Conservation (phyloP, 2,329 filamentous ascomycete genomes). For the Cytospora piceicola region DNA sequence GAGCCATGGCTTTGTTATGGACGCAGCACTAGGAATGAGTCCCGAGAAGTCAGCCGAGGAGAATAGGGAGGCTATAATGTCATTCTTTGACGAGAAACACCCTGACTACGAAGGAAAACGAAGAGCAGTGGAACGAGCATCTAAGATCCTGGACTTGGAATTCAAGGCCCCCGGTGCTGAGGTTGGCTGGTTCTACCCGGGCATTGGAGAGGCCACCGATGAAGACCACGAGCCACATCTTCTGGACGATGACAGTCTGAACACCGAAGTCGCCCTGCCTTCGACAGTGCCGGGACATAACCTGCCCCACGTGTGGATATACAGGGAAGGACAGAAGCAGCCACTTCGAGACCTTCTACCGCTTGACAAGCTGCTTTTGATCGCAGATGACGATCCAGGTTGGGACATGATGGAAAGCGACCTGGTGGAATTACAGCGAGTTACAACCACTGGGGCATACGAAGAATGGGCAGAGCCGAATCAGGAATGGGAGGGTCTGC, state of each 20-base stretch:
- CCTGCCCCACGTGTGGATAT: slow-evolving; percentile 21
- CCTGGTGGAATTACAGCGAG: background rate
- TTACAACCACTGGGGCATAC: background rate
- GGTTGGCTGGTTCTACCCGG: slow-evolving; percentile 42
- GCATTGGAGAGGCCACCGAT: slow-evolving; percentile 7
- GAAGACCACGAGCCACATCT: slow-evolving; percentile 8
- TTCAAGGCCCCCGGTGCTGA: slow-evolving; percentile 41
- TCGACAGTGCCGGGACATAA: slow-evolving; percentile 22
- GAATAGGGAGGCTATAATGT: slow-evolving; percentile 35
- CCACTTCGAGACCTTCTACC: slow-evolving; percentile 14
- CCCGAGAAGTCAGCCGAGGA: slow-evolving; percentile 31
- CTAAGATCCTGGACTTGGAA: slow-evolving; percentile 38
- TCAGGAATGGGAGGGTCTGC: slow-evolving; percentile 4
- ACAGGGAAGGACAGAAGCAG: background rate
- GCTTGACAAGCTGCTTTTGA: slow-evolving; percentile 1
- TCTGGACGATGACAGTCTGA: slow-evolving; percentile 7
- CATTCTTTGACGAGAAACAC: slow-evolving; percentile 35
- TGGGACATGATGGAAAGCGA: background rate
- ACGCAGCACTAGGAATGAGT: slow-evolving; percentile 39
- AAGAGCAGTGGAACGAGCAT: slow-evolving; percentile 35
- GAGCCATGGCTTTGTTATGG: slow-evolving; percentile 38
- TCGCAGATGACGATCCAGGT: slow-evolving; percentile 10
- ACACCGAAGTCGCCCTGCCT: background rate
- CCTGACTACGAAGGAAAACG: slow-evolving; percentile 32
- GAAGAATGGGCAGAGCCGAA: slow-evolving; percentile 6